These are phyloP conservation scores for Actinomortierella ambigua DNA, from an alignment of 371 early-diverging fungal genomes.

Conservation along the genomic window DNA sequence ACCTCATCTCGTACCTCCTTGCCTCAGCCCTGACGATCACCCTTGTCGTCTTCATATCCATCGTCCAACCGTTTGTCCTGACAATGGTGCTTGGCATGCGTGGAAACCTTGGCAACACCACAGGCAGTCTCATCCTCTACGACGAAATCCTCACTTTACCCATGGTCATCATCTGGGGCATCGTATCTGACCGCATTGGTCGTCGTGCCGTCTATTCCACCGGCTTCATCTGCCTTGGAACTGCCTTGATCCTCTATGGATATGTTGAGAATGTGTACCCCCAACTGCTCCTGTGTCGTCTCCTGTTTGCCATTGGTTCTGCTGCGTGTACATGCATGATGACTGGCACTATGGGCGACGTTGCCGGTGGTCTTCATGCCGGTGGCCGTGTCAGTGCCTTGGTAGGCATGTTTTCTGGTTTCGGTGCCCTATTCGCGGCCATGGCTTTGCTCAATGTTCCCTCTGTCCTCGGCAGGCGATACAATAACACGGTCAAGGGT, in stretches of 20 bases:
- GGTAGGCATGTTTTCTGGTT: constrained; percentile 57
- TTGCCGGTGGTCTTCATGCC: constrained; percentile 48
- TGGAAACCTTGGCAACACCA: constrained; percentile 41
- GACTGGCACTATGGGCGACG: constrained; percentile 61
- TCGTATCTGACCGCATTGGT: constrained; percentile 56
- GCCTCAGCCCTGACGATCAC: constrained; percentile 61
- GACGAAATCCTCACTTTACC: constrained; percentile 65
- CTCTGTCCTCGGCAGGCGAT: constrained; percentile 31
- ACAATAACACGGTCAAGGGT: constrained; percentile 29
- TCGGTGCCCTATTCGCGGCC: constrained; percentile 57
- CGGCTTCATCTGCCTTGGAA: constrained; percentile 54
- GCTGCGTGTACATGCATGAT: constrained; percentile 75
- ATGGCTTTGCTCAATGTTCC: constrained; percentile 53
- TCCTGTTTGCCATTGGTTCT: constrained; percentile 70
- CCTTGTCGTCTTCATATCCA: constrained; percentile 59
- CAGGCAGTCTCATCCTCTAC: constrained; percentile 57
- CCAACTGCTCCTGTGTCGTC: constrained; percentile 53
- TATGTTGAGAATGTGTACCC: constrained; percentile 53
- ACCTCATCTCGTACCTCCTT: constrained; percentile 58
- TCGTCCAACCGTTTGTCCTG: constrained; percentile 42
- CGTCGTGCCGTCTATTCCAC: constrained; percentile 53
- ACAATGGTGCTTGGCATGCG: constrained; percentile 22
- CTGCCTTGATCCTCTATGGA: constrained; percentile 51
- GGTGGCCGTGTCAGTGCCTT: constrained; percentile 58
- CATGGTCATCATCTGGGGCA: constrained; percentile 58